Percentiles rank a stretch among this genome's conserved stretches.
Conservation (phyloP, 257 asterid species). For the Solanum medicagineum region DNA sequence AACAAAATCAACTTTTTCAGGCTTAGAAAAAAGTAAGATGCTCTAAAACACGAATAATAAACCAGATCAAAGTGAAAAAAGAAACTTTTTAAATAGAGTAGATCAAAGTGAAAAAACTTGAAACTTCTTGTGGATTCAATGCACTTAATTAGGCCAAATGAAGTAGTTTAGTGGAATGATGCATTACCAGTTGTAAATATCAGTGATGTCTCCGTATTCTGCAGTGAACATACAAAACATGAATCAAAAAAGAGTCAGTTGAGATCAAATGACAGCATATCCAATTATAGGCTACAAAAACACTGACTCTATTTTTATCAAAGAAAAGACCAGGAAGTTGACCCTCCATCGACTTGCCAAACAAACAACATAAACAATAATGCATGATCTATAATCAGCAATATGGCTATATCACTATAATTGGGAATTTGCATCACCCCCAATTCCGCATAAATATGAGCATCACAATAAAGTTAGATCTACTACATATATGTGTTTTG, state of each 20-base stretch:
- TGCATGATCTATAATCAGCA: neutral
- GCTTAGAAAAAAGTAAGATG: neutral
- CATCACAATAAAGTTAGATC: neutral
- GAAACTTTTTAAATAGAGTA: neutral
- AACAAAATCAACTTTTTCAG: neutral
- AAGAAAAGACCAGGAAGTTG: neutral
- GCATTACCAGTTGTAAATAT: slow-evolving; percentile 84
- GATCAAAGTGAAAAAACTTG: neutral
- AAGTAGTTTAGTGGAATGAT: neutral
- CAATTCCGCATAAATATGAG: neutral
- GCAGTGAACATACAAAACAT: slow-evolving; percentile 14
- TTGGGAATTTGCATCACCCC: neutral
- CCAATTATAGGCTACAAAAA: neutral
- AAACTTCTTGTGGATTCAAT: neutral
- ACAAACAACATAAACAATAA: neutral
- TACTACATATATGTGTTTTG: neutral
- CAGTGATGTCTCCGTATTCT: slow-evolving; percentile 89
- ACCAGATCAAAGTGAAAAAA: neutral
- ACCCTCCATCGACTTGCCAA: neutral
- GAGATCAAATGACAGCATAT: neutral
- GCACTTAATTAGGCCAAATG: neutral
- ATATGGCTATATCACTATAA: neutral
- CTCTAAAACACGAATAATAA: neutral
- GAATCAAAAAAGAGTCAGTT: neutral
- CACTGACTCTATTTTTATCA: neutral